These are phyloP conservation scores for Fusarium virguliforme DNA, from an alignment of 2,329 filamentous ascomycete species.

Conservation along the genomic window DNA sequence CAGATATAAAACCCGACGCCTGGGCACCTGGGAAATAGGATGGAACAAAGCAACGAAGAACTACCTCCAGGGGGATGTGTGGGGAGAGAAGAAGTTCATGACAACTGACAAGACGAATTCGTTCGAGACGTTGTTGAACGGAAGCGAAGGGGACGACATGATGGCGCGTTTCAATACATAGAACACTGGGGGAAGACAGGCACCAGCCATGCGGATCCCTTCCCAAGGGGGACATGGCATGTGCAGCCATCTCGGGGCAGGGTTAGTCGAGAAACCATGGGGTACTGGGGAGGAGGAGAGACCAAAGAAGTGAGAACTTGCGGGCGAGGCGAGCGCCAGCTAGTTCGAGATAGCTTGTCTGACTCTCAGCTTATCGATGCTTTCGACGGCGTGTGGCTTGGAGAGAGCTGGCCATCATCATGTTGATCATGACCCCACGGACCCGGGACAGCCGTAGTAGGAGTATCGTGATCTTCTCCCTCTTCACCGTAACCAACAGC, in stretches of 20 bases:
- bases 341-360: constrained; percentile 1
- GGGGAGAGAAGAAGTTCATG: background rate
- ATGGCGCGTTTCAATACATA: constrained; percentile 16
- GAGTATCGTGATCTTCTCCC: constrained; percentile 9
- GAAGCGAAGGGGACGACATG: constrained; percentile 3
- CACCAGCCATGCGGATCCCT: constrained; percentile 7
- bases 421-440: background rate
- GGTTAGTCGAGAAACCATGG: constrained; percentile 9
- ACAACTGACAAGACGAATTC: background rate
- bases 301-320: constrained; percentile 6
- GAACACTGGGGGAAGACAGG: constrained; percentile 2
- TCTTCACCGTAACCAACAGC: constrained; percentile 9
- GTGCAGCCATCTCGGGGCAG: constrained; percentile 9
- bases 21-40: constrained; percentile 33
- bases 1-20: constrained; percentile 18
- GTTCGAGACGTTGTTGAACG: background rate
- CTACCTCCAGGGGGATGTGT: background rate
- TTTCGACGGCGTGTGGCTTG: constrained; percentile 7
- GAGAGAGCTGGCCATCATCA: background rate
- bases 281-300: background rate
- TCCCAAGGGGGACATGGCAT: constrained; percentile 14
- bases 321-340: constrained; percentile 3
- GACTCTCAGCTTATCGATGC: background rate
- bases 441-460: background rate
- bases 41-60: constrained; percentile 6